Conservation (phyloP, 78 protist species). For the Cavenderia fasciculata region DNA sequence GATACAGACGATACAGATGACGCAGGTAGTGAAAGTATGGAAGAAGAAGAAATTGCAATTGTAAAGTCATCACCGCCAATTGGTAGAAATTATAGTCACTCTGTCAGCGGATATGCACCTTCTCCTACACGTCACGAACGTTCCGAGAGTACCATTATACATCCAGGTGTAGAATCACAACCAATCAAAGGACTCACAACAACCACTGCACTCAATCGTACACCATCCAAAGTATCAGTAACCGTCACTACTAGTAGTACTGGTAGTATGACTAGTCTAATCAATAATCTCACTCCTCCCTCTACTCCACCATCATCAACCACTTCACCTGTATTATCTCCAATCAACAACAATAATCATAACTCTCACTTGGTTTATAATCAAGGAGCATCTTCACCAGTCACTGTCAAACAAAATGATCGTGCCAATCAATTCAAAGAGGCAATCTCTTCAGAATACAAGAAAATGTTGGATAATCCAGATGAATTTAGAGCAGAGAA, state of each 20-base stretch:
- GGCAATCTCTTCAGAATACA: conserved; percentile 61
- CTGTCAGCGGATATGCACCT: background rate
- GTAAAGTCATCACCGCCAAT: conserved; percentile 3
- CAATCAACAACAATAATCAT: too few species aligned
- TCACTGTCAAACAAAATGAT: background rate
- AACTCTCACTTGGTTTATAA: too few species aligned
- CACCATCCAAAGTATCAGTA: background rate
- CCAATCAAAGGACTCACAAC: background rate
- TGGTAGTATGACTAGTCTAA: background rate
- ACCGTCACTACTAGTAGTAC: background rate
- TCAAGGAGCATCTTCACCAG: too few species aligned
- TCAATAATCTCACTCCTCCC: too few species aligned
- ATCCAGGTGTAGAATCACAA: background rate
- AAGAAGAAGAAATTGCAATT: conserved; percentile 16
- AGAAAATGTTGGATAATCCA: conserved; percentile 65
- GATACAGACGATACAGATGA: background rate
- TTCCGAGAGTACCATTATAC: conserved; percentile 35
- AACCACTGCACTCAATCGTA: too few species aligned
- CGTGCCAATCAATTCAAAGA: conserved; percentile 42
- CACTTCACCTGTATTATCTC: background rate
- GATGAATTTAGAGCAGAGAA: conserved; percentile 65
- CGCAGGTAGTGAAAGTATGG: conserved; percentile 3
- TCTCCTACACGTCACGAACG: conserved; percentile 5
- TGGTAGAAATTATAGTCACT: background rate
- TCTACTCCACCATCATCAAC: background rate